Percentiles rank a stretch among this genome's conserved stretches.
Evolutionary conservation across 176 grass and related monocot species (phyloP).

Genomic region (Zea mays): DNA sequence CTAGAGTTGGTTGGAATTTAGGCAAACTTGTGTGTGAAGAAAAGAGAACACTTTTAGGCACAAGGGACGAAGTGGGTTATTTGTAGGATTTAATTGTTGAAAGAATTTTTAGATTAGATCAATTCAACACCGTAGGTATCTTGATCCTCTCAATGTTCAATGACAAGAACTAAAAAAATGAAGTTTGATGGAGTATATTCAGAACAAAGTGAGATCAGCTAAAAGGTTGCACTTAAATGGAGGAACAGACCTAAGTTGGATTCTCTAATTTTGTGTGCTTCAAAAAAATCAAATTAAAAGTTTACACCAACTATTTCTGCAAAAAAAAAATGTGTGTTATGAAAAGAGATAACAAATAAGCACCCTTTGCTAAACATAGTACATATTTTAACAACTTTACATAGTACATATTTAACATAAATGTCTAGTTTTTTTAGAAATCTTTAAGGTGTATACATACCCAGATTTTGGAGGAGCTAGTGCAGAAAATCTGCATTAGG

Average conservation of each 20-base stretch:
- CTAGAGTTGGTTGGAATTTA: too few relatives aligned
- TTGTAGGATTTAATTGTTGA: too few relatives aligned
- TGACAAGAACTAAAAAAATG: constrained; percentile 11
- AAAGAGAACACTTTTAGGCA: too few relatives aligned
- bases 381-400: too few relatives aligned
- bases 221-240: neutral
- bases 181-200: constrained; percentile 29
- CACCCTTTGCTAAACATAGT: neutral
- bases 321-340: neutral
- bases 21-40: too few relatives aligned
- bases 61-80: too few relatives aligned
- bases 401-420: constrained; percentile 3
- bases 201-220: neutral
- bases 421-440: neutral
- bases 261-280: neutral
- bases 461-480: neutral
- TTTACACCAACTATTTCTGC: neutral
- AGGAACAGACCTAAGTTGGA: constrained; percentile 8
- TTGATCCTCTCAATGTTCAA: too few relatives aligned
- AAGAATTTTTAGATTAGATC: too few relatives aligned
- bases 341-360: neutral
- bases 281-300: neutral
- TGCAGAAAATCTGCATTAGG: constrained; percentile 6
- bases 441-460: neutral
- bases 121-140: too few relatives aligned